These are phyloP conservation scores for Trichoderma asperellum DNA, from an alignment of 2,329 filamentous ascomycete species.

Conservation along the genomic window DNA sequence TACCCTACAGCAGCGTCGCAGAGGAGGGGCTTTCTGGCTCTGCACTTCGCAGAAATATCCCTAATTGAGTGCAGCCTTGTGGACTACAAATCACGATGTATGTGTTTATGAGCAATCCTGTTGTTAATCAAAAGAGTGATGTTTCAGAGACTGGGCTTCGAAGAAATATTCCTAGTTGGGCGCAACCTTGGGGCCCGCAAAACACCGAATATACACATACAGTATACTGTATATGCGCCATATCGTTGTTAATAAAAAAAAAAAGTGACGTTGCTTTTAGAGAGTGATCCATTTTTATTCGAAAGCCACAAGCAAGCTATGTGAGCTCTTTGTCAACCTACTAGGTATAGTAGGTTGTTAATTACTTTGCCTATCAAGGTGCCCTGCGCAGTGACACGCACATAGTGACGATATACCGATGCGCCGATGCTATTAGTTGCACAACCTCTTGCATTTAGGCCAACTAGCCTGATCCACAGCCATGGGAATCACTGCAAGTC, in stretches of 20 bases:
- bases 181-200: too few relatives aligned
- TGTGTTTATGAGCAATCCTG: too few relatives aligned
- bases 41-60: not conserved
- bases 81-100: too few relatives aligned
- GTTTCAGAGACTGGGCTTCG: too few relatives aligned
- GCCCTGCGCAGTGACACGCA: too few relatives aligned
- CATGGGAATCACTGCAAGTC: slow-evolving; percentile 1
- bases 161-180: too few relatives aligned
- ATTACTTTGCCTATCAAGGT: slow-evolving; percentile 7
- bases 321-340: not conserved
- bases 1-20: not conserved
- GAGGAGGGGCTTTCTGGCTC: not conserved
- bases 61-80: too few relatives aligned
- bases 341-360: not conserved
- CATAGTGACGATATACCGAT: slow-evolving; percentile 1
- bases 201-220: too few relatives aligned
- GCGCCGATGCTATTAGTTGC: not conserved
- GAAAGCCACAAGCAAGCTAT: not conserved
- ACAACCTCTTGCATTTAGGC: not conserved
- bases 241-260: not conserved
- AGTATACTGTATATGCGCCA: not conserved
- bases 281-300: not conserved
- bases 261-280: not conserved
- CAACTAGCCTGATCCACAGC: not conserved
- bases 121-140: too few relatives aligned